Conservation (phyloP, 2,329 filamentous ascomycete genomes). For the Pseudogymnoascus sp. region DNA sequence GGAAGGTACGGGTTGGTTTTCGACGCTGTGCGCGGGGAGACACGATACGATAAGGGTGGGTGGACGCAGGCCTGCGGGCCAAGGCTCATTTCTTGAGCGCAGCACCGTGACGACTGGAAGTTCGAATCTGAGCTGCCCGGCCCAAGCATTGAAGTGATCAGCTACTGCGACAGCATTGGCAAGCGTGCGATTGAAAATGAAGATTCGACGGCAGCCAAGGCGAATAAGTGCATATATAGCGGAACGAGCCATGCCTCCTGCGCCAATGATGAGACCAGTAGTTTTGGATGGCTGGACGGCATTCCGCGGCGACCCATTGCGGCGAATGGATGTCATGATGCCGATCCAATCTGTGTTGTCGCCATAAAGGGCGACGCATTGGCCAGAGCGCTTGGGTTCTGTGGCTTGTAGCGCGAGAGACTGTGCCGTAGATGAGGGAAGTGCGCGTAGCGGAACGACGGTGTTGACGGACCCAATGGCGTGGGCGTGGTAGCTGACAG, state of each 20-base stretch:
- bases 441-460: constrained; percentile 58
- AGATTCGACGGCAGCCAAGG: constrained; percentile 63
- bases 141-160: constrained; percentile 53
- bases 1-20: constrained; percentile 53
- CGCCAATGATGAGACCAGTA: constrained; percentile 54
- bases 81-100: constrained; percentile 46
- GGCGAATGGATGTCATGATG: constrained; percentile 61
- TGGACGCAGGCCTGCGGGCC: constrained; percentile 51
- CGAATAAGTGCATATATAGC: constrained; percentile 68
- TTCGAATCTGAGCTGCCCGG: background rate
- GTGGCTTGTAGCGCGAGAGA: constrained; percentile 30
- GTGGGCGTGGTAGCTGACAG: constrained; percentile 61
- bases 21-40: constrained; percentile 60
- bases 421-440: constrained; percentile 40
- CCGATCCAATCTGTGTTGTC: constrained; percentile 79
- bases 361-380: constrained; percentile 62
- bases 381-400: constrained; percentile 55
- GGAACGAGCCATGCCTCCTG: constrained; percentile 65
- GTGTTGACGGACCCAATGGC: constrained; percentile 73
- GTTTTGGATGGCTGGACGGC: constrained; percentile 38
- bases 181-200: constrained; percentile 61
- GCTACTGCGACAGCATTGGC: constrained; percentile 57
- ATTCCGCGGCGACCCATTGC: constrained; percentile 62
- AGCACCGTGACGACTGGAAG: constrained; percentile 39
- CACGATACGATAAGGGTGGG: constrained; percentile 68